Evolutionary conservation across 2,329 filamentous ascomycete species (phyloP).

Genomic region (Ceratocystis smalleyi): DNA sequence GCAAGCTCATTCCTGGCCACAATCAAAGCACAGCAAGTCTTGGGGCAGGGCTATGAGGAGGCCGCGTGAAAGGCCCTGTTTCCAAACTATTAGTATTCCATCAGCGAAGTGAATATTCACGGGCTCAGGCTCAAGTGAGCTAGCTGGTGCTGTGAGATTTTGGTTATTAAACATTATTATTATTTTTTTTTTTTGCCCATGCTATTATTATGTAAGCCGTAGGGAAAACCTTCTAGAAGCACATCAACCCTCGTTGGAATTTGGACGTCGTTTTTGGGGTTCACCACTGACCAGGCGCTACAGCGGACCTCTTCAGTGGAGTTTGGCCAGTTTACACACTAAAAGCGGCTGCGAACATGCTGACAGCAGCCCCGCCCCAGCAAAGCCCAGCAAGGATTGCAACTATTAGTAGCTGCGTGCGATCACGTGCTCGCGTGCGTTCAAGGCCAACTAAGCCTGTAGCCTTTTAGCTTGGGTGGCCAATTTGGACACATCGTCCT

Average conservation of each 20-base stretch:
- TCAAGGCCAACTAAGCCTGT: slow-evolving; percentile 3
- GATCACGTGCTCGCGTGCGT: slow-evolving; percentile 6
- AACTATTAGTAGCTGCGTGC: background rate
- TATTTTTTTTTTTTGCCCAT: background rate
- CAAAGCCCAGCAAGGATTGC: too few species aligned
- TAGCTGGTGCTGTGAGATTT: background rate
- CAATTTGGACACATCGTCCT: slow-evolving; percentile 30
- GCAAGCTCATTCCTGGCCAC: slow-evolving; percentile 1
- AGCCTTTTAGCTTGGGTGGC: slow-evolving; percentile 5
- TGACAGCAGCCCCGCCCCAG: background rate
- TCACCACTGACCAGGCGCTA: background rate
- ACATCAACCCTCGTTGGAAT: background rate
- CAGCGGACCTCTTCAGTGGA: background rate
- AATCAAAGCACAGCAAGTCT: background rate
- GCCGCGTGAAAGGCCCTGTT: too few species aligned
- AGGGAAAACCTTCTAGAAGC: slow-evolving; percentile 6
- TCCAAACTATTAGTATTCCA: too few species aligned
- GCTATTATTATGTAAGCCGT: background rate
- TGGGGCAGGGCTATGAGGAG: background rate
- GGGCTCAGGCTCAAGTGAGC: background rate
- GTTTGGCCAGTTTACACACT: background rate
- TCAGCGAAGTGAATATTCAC: background rate
- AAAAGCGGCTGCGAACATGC: background rate
- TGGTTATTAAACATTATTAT: background rate
- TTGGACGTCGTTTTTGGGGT: background rate